A percentile compares a stretch with the other conserved stretches of the same genome.
Evolutionary conservation across 352 stramenopile species (phyloP).

Genomic region (Globisporangium mamillatum): DNA sequence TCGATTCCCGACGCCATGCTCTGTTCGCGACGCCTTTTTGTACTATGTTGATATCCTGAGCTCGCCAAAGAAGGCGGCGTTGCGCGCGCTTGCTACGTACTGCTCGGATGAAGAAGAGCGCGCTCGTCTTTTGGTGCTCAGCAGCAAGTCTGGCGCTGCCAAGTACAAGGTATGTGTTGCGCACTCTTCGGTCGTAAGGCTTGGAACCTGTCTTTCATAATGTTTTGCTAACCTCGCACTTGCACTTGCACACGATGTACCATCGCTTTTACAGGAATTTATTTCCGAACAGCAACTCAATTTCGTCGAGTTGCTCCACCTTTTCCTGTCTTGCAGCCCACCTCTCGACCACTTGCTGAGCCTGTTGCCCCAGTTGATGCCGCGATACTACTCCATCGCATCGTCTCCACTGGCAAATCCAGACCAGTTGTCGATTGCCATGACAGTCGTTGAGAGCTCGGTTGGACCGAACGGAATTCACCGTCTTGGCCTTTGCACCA

Average conservation of each 20-base stretch:
- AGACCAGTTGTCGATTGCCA: conserved; percentile 76
- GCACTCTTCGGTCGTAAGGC: neutral
- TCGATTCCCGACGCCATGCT: conserved; percentile 53
- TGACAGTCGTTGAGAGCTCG: conserved; percentile 91
- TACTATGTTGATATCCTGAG: conserved; percentile 83
- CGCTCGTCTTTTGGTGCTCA: conserved; percentile 58
- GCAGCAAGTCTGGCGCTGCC: conserved; percentile 60
- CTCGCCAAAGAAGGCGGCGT: conserved; percentile 69
- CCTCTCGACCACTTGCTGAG: conserved; percentile 88
- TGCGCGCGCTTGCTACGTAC: conserved; percentile 64
- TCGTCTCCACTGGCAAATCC: conserved; percentile 87
- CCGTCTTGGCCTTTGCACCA: conserved; percentile 59
- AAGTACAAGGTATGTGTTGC: conserved; percentile 51
- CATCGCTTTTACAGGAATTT: conserved; percentile 45
- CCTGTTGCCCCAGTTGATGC: conserved; percentile 86
- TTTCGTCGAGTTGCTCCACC: conserved; percentile 88
- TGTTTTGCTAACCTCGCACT: neutral
- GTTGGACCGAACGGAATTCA: conserved; percentile 35
- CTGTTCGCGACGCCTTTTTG: conserved; percentile 72
- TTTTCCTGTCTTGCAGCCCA: conserved; percentile 91
- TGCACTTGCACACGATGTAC: neutral
- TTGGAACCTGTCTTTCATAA: neutral
- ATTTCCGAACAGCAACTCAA: conserved; percentile 87
- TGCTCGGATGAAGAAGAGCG: conserved; percentile 64
- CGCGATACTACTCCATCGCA: conserved; percentile 95